Evolutionary conservation across 306 rosid genomes (phyloP), one percentile per base, ranked within the genome.

Genomic region (Begonia loranthoides): DNA sequence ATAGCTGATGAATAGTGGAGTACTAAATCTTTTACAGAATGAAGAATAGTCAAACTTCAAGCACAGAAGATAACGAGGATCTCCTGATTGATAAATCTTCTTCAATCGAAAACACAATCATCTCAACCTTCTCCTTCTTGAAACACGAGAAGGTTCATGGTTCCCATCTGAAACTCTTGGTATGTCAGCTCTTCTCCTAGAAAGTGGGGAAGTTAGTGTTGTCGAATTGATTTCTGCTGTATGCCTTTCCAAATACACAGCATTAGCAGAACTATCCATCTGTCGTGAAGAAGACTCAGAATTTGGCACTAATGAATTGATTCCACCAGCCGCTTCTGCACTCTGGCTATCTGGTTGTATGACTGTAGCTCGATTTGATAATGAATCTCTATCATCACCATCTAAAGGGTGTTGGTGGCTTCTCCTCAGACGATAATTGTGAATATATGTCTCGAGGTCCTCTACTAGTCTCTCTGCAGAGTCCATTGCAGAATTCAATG

Each of bases 51-150:
- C 36, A 28, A 28, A 28, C 36, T 28, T 28, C 36, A 28, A 28
- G 6, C 36, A 28, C 36, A 28, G 36, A 7, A 28, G 6, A 5
- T 28, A 28, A 28, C 36, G 9, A 28, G 36, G 36, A 28, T 3
- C 36, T 28, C 36, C 36, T 2, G 36, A 28, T 28, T 28, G 8
- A 28, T 28, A 28, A 28, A 28, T 28, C 8, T 28, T 28, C 9
- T 28, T 28, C 36, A 4, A 4, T 28, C 9, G 36, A 28, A 28
- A 28, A 28, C 9, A 43, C 51, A 54, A 49, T 51, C 51, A 83
- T 70, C 84, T 73, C 46, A 79, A 36, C 83, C 90, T 73, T 50
- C 93, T 75, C 65, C 90, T 71, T 51, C 82, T 77, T 19, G 52
- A 49, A 57, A 58, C 77, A 57, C 53, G 75, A 61, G 68, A 59